A percentile compares a stretch with the other conserved stretches of the same genome.
Conservation (phyloP, 2,329 filamentous ascomycete genomes). For the Xylariomycetidae sp. region DNA sequence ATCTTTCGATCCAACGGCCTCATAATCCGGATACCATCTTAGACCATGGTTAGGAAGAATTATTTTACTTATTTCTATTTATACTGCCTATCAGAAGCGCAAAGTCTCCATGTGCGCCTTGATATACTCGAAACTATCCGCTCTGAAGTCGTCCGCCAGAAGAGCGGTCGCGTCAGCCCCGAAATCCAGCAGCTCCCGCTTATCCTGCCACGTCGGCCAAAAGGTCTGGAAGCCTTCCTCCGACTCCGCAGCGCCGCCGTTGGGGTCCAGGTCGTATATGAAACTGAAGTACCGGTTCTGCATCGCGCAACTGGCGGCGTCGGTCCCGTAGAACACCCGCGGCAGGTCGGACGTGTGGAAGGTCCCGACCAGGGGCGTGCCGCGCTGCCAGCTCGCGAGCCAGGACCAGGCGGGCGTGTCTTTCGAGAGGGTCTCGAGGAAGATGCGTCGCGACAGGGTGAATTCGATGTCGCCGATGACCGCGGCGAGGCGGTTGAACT, state of each 20-base stretch:
- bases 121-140: conserved; percentile 2
- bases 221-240: no score
- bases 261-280: neutral
- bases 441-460: conserved; percentile 46
- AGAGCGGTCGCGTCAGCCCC: conserved; percentile 1
- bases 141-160: conserved; percentile 1
- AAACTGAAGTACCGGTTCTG: neutral
- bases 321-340: neutral
- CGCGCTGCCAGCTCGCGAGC: conserved; percentile 54
- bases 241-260: no score
- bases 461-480: conserved; percentile 62
- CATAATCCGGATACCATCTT: no score
- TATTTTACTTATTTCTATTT: no score
- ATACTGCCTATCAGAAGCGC: no score
- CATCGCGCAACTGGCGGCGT: neutral
- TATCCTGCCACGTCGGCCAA: conserved; percentile 1
- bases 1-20: no score
- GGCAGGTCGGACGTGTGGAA: conserved; percentile 40
- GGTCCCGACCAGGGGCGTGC: conserved; percentile 57
- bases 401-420: conserved; percentile 56
- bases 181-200: conserved; percentile 2
- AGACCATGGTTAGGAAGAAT: no score
- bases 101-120: conserved; percentile 1
- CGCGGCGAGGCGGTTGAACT: conserved; percentile 61
- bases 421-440: neutral